Base-by-base conservation (phyloP, 169 alveolate species). In the Eimeria tenella region DNA sequence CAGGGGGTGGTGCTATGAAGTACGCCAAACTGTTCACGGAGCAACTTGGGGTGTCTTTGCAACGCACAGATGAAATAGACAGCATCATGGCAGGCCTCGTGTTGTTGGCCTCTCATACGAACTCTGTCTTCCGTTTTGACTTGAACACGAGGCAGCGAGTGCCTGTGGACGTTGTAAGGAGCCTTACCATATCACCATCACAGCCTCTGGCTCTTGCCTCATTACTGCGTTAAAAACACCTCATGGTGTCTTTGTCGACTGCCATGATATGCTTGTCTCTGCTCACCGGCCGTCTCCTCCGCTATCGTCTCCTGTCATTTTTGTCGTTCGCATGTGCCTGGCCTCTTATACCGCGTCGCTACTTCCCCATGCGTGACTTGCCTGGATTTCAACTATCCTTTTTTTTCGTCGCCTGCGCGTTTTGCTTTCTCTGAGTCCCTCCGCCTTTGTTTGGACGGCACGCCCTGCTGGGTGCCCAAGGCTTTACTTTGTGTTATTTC, bases 1-100 rank as follows among this genome's bases (percentile, higher is more conserved):
- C 99, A 7, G 99, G 99, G 63, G 99, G 99, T 23, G 99, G 99
- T 15, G 98, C 99, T 4, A 95, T 95, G 93, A 98, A 98, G 96
- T 97, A 65, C 88, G 49, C 91, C 62, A 90, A 93, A 58, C 77
- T 96, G 19, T 89, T 97, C 50, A 96, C 93, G 86, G 90, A 94
- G 74, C 93, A 95, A 86, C 95, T 97, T 13, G 94, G 97, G 50
- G 94, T 97, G 25, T 93, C 95, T 31, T 88, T 97, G 60, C 81
- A 73, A 74, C 96, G 97, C 71, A 96, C 95, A 70, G 99, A 98
- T 91, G 99, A 98, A 95, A 97, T 98, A 97, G 96, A 93, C 19
- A 93, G 97, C 71, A 95, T 98, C 71, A 95, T 96, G 58, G 93
- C 94, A 73, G 99, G 99, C 0, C 95, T 98, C 83, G 92, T 92